Evolutionary conservation across 2,329 filamentous ascomycete genomes (phyloP), one percentile per base, ranked within the genome.

Genomic region (Ophiostoma australiae): DNA sequence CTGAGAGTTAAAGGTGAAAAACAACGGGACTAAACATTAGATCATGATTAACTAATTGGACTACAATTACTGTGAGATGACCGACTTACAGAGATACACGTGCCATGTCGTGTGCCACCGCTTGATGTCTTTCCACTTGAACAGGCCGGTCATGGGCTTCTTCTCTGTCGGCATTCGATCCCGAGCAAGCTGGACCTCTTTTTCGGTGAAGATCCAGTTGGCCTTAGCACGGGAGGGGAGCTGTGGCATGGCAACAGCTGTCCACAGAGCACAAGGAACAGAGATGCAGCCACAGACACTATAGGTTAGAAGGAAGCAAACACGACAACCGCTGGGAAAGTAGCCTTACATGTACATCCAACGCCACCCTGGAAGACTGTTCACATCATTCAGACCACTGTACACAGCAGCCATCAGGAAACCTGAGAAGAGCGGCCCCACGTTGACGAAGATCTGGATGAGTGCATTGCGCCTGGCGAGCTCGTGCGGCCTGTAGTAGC

Each of bases 401-500:
- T 73, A 73, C 0, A 77, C 75, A 5, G 74, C 76, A 0, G 76
- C 76, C 76, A 77, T 77, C 55, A 76, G 52, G 63, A 77, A 77
- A 1, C 74, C 76, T 0, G 76, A 77, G 37, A 77, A 77, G 0
- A 77, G 69, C 0, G 76, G 76, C 0, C 76, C 76, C 7, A 77
- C 75, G 0, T 72, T 73, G 23, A 74, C 75, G 44, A 77, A 77
- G 2, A 77, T 68, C 20, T 77, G 76, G 4, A 77, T 77, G 35
- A 77, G n/a, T 0, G 76, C 71, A 68, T 77, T 77, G 68, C 76
- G 76, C 1, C 76, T 74, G 13, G 76, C 76, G 20, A 77, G 72
- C 69, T 77, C 76, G 39, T 77, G 76, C 8, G 76, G 76, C 69
- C 77, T 77, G 74, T 77, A 76, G 71, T 77, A 77, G 71, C 76